These are phyloP conservation scores for Amanita inopinata DNA, from an alignment of 768 basidiomycete genomes.

Conservation along the genomic window DNA sequence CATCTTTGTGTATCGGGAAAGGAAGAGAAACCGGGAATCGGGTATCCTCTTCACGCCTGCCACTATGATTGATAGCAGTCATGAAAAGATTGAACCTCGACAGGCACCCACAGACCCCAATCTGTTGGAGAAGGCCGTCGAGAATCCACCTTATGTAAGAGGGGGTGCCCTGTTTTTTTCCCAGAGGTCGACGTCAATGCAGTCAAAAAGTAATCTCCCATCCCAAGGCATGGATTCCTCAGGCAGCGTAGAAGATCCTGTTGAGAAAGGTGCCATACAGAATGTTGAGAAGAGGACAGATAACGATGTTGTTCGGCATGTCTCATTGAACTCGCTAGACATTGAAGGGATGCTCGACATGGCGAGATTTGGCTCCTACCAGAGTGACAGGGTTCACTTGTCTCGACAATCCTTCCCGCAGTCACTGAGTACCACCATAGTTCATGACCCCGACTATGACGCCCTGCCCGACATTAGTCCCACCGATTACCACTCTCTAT, in stretches of 20 bases:
- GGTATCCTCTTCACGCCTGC: background rate
- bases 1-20: slow-evolving; percentile 31
- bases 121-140: background rate
- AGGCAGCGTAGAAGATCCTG: background rate
- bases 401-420: background rate
- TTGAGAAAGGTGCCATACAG: background rate
- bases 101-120: background rate
- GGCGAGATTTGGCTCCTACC: slow-evolving; percentile 29
- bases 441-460: too few relatives aligned
- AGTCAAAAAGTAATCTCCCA: too few relatives aligned
- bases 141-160: background rate
- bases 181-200: background rate
- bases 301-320: slow-evolving; percentile 1
- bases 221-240: too few relatives aligned
- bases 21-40: slow-evolving; percentile 9
- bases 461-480: too few relatives aligned
- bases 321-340: slow-evolving; percentile 31
- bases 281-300: background rate
- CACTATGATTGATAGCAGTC: background rate
- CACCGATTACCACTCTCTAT: too few relatives aligned
- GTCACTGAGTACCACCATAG: background rate
- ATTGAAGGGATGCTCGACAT: slow-evolving; percentile 48
- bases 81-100: background rate
- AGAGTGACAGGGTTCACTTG: slow-evolving; percentile 14
- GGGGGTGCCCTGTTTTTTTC: background rate